A percentile compares a stretch with the other conserved stretches of the same genome.
These are phyloP conservation scores for Zopfia rhizophila DNA, from an alignment of 2,329 filamentous ascomycete genomes.

Conservation along the genomic window DNA sequence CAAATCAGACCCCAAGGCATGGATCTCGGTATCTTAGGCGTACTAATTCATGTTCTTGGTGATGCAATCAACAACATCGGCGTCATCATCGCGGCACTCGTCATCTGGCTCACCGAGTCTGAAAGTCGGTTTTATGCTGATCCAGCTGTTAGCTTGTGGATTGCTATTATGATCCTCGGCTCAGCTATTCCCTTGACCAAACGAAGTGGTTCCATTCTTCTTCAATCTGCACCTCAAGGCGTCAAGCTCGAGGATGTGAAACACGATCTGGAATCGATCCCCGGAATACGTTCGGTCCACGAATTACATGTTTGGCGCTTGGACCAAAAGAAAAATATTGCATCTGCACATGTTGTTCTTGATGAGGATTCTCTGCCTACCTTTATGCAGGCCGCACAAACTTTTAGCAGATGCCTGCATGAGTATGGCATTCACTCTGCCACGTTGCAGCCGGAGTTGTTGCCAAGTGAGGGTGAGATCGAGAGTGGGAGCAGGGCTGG, in stretches of 20 bases:
- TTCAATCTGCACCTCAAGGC: constrained; percentile 72
- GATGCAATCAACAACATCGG: constrained; percentile 82
- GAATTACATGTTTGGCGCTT: constrained; percentile 80
- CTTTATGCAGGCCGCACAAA: constrained; percentile 70
- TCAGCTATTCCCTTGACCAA: constrained; percentile 71
- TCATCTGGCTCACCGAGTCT: constrained; percentile 73
- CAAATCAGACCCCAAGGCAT: constrained; percentile 43
- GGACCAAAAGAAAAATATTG: constrained; percentile 75
- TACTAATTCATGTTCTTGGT: constrained; percentile 75
- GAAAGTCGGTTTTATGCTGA: constrained; percentile 75
- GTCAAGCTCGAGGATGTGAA: constrained; percentile 71
- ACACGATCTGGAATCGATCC: constrained; percentile 75
- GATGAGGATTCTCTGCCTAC: constrained; percentile 64
- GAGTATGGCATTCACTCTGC: constrained; percentile 77
- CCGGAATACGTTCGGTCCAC: constrained; percentile 73
- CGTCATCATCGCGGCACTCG: constrained; percentile 74
- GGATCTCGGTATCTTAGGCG: constrained; percentile 76
- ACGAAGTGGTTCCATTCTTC: constrained; percentile 71
- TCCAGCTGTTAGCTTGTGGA: constrained; percentile 74
- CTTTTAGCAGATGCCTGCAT: constrained; percentile 75
- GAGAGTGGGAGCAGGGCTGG: constrained; percentile 12
- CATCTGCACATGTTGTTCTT: constrained; percentile 75
- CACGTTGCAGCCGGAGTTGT: constrained; percentile 75
- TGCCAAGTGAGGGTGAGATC: constrained; percentile 4
- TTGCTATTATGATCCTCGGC: constrained; percentile 76